Percentiles rank a stretch among this genome's conserved stretches.
Conservation (phyloP, 352 stramenopile genomes). For the Phytopythium helicoides region DNA sequence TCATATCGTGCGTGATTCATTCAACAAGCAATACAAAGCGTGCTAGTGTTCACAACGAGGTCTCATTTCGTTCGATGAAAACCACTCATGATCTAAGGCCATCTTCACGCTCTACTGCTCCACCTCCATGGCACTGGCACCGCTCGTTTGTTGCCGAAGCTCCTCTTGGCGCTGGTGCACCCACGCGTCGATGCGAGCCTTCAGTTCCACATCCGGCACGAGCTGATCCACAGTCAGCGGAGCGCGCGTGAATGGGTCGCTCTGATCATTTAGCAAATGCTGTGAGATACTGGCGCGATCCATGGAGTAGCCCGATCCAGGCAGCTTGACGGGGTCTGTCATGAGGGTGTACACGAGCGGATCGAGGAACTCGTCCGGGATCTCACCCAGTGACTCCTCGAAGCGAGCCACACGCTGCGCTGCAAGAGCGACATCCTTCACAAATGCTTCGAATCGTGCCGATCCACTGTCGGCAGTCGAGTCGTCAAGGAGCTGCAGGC, state of each 20-base stretch:
- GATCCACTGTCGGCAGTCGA: background rate
- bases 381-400: conserved; percentile 88
- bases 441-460: conserved; percentile 49
- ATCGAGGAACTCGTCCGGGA: conserved; percentile 96
- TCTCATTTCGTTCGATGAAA: too few relatives aligned
- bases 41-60: too few relatives aligned
- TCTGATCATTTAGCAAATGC: conserved; percentile 96
- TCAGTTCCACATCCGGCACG: conserved; percentile 55
- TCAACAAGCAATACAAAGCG: too few relatives aligned
- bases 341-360: conserved; percentile 95
- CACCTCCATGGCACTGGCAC: background rate
- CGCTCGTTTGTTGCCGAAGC: conserved; percentile 2
- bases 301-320: conserved; percentile 88
- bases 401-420: conserved; percentile 44
- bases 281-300: conserved; percentile 95
- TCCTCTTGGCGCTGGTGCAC: conserved; percentile 34
- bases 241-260: conserved; percentile 96
- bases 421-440: conserved; percentile 44
- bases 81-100: too few relatives aligned
- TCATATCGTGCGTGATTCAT: too few relatives aligned
- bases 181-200: conserved; percentile 69
- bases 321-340: conserved; percentile 94
- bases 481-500: conserved; percentile 55
- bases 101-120: background rate
- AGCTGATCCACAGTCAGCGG: conserved; percentile 76